These are phyloP conservation scores for Harringtonia lauricola DNA, from an alignment of 2,329 filamentous ascomycete genomes.

Conservation along the genomic window DNA sequence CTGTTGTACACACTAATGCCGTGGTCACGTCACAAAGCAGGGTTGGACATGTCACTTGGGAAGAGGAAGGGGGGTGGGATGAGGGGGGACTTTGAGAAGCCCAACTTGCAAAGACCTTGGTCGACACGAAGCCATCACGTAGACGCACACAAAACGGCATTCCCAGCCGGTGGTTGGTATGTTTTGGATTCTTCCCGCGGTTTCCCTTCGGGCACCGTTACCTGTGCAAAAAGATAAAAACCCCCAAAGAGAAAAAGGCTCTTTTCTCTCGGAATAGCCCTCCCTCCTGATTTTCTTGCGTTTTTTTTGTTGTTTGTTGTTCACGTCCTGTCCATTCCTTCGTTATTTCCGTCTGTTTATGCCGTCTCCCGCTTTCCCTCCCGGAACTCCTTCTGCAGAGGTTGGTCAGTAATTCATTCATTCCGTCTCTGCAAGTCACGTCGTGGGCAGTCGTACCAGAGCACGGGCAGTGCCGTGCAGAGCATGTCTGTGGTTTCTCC, in stretches of 20 bases:
- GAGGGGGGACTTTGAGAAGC: too few relatives aligned
- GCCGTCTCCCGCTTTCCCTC: conserved; percentile 49
- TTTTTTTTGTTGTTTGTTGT: conserved; percentile 5
- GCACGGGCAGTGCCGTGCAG: conserved; percentile 98
- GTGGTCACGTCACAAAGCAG: conserved; percentile 13
- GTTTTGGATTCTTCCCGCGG: conserved; percentile 3
- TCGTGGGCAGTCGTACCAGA: conserved; percentile 52
- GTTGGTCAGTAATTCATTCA: conserved; percentile 17
- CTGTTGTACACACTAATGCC: conserved; percentile 52
- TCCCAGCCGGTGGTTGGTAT: not conserved
- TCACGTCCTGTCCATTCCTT: not conserved
- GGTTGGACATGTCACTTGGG: not conserved
- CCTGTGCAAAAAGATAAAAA: conserved; percentile 8
- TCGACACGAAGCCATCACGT: too few relatives aligned
- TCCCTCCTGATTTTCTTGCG: not conserved
- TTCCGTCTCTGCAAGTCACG: not conserved
- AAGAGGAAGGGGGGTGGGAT: not conserved
- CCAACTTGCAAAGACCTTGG: too few relatives aligned
- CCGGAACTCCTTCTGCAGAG: conserved; percentile 81
- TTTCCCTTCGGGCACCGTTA: conserved; percentile 3
- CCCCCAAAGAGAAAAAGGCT: conserved; percentile 8
- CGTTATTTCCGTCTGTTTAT: conserved; percentile 11
- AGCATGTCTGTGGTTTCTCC: conserved; percentile 99
- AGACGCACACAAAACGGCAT: too few relatives aligned
- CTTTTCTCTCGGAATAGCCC: too few relatives aligned